Evolutionary conservation across 495 filamentous ascomycete genomes (phyloP), one percentile per base, ranked within the genome.

Genomic region (Beverwykella pulmonaria): DNA sequence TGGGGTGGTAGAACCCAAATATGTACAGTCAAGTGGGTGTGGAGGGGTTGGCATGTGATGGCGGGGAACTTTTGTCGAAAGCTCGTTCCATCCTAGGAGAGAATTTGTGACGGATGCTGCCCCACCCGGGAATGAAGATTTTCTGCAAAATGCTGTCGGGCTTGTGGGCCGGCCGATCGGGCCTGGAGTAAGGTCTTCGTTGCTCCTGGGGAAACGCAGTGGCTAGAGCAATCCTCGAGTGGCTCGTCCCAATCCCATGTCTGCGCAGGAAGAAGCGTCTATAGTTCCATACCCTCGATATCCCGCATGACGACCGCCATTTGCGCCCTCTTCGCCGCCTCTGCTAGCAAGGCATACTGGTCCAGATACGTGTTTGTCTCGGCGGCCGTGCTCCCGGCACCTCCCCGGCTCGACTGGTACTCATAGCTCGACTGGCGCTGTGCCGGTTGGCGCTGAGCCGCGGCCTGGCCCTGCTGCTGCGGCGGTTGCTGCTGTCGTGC

Each of bases 301-400:
- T 97, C 93, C 59, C 93, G 81, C 84, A 92, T 89, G 63, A 97
- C 74, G 61, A 91, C 84, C 7, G 90, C 89, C 82, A 96, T 89
- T 78, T 96, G 91, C 8, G 93, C 93, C 47, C 93, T 84, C 74
- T 96, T 96, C 54, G 92, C 93, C 2, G 93, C 93, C 78, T 98
- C 93, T n/a, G 93, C 93, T 15, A 98, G 85, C 23, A 98, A 82
- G 55, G 83, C 93, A 74, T 91, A 91, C 76, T 96, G 89, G 63
- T 87, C 84, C 54, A 92, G 78, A 74, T 89, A 92, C 7, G 71
- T 83, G 53, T 76, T 86, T 75, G 75, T 91, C 34, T 79, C 80
- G 27, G 79, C 82, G 8, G 79, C 80, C n/a, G 63, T 71, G 50
- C 57, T 56, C 30, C 66, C 64, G 10, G 69, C 52, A 17, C 65